Percentiles rank a stretch among this genome's conserved stretches.
Conservation (phyloP, 495 filamentous ascomycete genomes). For the Aspergillus panamensis region DNA sequence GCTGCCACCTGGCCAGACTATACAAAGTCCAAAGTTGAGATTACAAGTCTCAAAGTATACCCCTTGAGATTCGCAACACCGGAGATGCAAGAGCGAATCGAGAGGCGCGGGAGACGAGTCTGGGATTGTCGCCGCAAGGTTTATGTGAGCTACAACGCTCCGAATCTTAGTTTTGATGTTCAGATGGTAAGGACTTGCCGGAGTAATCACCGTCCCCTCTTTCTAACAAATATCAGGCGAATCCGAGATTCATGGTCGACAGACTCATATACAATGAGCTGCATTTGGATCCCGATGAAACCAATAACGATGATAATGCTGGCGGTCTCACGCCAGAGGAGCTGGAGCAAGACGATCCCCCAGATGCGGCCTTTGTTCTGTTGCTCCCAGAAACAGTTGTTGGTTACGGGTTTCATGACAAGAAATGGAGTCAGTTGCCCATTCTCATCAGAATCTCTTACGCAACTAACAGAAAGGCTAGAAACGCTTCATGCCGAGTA, state of each 20-base stretch:
- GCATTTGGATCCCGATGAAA: neutral
- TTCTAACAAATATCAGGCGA: neutral
- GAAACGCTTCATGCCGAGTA: slow-evolving; percentile 15
- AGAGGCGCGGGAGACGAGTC: neutral
- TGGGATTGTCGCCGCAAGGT: neutral
- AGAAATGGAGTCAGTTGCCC: slow-evolving; percentile 42
- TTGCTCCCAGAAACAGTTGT: slow-evolving; percentile 31
- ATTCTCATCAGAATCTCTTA: neutral
- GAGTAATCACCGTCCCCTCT: neutral
- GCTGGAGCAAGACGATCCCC: neutral
- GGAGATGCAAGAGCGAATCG: neutral
- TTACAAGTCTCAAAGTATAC: slow-evolving; percentile 1
- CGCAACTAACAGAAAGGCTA: neutral
- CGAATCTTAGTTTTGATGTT: neutral
- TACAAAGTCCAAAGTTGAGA: neutral
- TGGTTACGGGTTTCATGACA: slow-evolving; percentile 33
- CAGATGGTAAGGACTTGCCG: neutral
- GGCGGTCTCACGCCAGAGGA: neutral
- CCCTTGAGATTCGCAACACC: neutral
- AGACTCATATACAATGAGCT: neutral
- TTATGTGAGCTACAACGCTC: neutral
- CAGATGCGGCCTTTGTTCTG: slow-evolving; percentile 12
- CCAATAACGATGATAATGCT: neutral
- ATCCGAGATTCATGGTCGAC: slow-evolving; percentile 3
- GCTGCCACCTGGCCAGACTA: neutral